Conservation (phyloP, 148 eudicot species). For the Talinum fruticosum region DNA sequence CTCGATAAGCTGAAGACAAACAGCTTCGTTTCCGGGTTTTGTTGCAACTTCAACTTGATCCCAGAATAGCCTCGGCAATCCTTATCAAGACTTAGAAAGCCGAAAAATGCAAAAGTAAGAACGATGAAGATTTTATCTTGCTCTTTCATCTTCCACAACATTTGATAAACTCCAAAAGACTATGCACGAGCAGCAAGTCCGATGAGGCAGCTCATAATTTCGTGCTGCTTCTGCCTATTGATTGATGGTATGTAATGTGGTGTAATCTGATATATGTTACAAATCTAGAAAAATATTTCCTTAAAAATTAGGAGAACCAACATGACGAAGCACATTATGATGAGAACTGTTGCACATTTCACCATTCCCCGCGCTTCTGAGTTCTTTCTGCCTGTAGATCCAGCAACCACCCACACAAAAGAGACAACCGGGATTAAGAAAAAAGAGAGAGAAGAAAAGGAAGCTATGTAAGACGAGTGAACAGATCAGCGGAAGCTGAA, state of each 20-base stretch:
- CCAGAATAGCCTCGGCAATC: background rate
- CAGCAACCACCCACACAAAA: background rate
- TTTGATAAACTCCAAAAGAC: background rate
- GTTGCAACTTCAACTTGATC: too few species aligned
- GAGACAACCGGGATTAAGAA: too few species aligned
- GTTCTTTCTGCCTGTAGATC: slow-evolving; percentile 77
- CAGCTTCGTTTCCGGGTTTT: background rate
- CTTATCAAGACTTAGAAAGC: too few species aligned
- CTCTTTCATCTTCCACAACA: background rate
- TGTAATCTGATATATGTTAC: background rate
- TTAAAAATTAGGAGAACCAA: slow-evolving; percentile 72
- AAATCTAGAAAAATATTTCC: slow-evolving; percentile 47
- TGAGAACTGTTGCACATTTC: slow-evolving; percentile 71
- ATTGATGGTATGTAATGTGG: background rate
- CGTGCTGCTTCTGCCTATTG: background rate
- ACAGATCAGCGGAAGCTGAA: background rate
- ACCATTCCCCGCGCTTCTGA: slow-evolving; percentile 87
- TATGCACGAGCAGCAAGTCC: background rate
- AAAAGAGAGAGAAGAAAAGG: background rate
- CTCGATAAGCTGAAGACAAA: background rate
- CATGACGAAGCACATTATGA: slow-evolving; percentile 90
- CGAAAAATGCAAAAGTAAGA: too few species aligned
- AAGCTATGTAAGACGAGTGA: background rate
- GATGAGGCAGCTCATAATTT: slow-evolving; percentile 7
- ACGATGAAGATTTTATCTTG: background rate